A percentile compares a stretch with the other conserved stretches of the same genome.
Conservation (phyloP, 2,329 filamentous ascomycete genomes). For the Beauveria bassiana region DNA sequence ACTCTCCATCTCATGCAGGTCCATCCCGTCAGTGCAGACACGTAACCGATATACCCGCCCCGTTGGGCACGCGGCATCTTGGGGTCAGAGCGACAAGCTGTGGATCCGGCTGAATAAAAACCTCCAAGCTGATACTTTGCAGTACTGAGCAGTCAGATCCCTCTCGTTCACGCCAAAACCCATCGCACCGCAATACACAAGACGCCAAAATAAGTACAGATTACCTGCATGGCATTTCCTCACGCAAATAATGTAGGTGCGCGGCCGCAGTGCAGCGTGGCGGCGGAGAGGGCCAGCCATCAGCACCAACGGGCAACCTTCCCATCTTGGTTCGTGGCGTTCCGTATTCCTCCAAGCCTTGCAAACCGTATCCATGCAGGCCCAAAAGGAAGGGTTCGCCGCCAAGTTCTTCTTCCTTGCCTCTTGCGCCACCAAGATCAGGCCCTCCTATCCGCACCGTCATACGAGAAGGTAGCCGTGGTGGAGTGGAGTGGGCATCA, state of each 20-base stretch:
- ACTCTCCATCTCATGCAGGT: not conserved
- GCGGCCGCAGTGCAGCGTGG: not conserved
- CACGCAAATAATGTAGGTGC: not conserved
- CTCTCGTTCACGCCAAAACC: not conserved
- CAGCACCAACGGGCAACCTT: constrained; percentile 7
- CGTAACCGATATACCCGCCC: not conserved
- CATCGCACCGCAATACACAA: not conserved
- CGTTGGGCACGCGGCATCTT: not conserved
- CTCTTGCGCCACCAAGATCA: constrained; percentile 5
- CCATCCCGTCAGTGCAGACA: not conserved
- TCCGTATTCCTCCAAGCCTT: not conserved
- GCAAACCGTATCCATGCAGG: not conserved
- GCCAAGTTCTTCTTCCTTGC: not conserved
- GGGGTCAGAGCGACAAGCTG: not conserved
- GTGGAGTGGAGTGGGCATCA: not conserved
- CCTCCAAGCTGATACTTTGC: not conserved
- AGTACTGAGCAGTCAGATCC: not conserved
- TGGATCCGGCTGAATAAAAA: not conserved
- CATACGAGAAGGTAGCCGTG: constrained; percentile 3
- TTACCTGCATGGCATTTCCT: not conserved
- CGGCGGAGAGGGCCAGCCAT: not conserved
- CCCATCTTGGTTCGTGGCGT: constrained; percentile 3
- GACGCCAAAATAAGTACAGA: not conserved
- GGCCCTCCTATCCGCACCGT: not conserved
- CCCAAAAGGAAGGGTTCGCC: not conserved